phyloP scores from a whole-genome alignment of 2,329 filamentous ascomycete genomes.

The Penicillium sp. region DNA sequence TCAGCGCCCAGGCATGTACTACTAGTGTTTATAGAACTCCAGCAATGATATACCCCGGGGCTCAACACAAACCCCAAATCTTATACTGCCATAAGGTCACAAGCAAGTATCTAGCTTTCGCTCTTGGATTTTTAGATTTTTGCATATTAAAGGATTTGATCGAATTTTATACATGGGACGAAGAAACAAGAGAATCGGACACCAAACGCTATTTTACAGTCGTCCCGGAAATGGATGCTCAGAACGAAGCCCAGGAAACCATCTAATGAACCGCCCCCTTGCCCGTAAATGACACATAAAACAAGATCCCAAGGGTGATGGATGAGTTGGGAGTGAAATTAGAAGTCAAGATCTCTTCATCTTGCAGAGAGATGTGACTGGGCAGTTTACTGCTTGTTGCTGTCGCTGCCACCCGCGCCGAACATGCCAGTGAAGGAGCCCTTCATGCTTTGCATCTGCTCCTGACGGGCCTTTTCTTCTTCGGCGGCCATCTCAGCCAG shows the following conservation, averaged over 20 bases:
- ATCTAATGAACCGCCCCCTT: constrained; percentile 27
- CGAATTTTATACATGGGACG: constrained; percentile 25
- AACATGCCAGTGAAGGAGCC: constrained; percentile 60
- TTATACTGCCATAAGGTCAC: no score
- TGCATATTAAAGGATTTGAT: constrained; percentile 22
- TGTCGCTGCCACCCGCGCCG: constrained; percentile 31
- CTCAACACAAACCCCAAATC: no score
- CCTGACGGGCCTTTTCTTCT: constrained; percentile 83
- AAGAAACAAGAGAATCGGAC: constrained; percentile 21
- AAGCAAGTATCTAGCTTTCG: no score
- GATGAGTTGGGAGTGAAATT: constrained; percentile 13
- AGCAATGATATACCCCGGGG: no score
- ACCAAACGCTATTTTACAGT: constrained; percentile 35
- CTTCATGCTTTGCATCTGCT: constrained; percentile 91
- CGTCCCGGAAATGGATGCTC: constrained; percentile 24
- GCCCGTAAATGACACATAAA: constrained; percentile 19
- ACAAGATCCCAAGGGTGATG: constrained; percentile 18
- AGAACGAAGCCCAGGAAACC: constrained; percentile 24
- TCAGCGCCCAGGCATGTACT: no score
- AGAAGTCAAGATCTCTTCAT: constrained; percentile 2
- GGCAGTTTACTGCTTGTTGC: constrained; percentile 21
- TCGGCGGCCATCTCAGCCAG: constrained; percentile 85
- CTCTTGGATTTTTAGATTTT: constrained; percentile 15
- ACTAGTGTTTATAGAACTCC: no score
- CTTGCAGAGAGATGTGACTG: not conserved